These are phyloP conservation scores for Clavispora carvajalis DNA, from an alignment of 805 yeast genomes.

Conservation along the genomic window DNA sequence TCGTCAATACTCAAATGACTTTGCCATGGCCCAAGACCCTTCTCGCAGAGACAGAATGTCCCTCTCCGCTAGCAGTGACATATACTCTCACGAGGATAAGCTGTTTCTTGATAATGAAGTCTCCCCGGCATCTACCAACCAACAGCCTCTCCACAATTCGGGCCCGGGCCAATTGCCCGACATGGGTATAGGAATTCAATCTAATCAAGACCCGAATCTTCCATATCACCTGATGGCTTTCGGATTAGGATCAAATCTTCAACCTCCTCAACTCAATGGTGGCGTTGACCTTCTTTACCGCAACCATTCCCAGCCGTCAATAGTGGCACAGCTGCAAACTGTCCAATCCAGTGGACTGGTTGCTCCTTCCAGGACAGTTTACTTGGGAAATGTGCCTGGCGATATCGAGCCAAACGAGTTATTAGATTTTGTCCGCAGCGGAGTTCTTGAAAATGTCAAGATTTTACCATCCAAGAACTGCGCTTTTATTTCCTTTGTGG, in stretches of 20 bases:
- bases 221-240: neutral
- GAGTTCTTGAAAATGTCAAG: conserved; percentile 75
- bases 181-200: neutral
- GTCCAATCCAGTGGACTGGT: conserved; percentile 3
- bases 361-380: conserved; percentile 81
- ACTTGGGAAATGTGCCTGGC: conserved; percentile 83
- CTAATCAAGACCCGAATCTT: neutral
- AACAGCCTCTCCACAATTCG: neutral
- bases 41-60: conserved; percentile 4
- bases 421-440: conserved; percentile 86
- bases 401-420: conserved; percentile 76
- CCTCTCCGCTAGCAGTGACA: conserved; percentile 14
- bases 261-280: neutral
- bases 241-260: conserved; percentile 1
- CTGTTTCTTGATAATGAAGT: conserved; percentile 1
- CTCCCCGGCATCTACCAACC: conserved; percentile 1
- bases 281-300: conserved; percentile 4
- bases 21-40: conserved; percentile 8
- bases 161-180: neutral
- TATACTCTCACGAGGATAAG: conserved; percentile 12
- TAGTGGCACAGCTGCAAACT: conserved; percentile 1
- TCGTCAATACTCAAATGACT: conserved; percentile 17
- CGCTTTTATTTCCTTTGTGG: conserved; percentile 86
- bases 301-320: neutral
- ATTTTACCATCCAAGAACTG: conserved; percentile 81